phyloP scores from a whole-genome alignment of 345 rosid species.

The Aquilaria yunnanensis region DNA sequence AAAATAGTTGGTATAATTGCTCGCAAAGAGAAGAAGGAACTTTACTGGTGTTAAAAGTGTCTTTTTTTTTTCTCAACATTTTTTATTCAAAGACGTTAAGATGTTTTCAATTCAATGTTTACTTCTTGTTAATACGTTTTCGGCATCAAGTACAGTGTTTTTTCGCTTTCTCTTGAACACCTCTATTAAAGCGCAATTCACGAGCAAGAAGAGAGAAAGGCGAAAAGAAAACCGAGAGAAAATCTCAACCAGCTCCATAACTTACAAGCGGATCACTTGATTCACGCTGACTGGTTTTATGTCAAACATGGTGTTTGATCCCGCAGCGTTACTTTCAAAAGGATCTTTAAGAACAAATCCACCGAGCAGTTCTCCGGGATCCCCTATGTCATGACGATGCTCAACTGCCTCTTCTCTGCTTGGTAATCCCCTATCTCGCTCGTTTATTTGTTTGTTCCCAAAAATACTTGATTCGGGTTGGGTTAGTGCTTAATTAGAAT shows the following conservation, averaged over 20 bases:
- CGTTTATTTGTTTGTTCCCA: not conserved
- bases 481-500: not conserved
- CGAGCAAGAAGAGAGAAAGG: constrained; percentile 1
- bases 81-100: constrained; percentile 5
- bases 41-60: not conserved
- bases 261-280: not conserved
- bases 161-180: constrained; percentile 4
- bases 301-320: not conserved
- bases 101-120: not conserved
- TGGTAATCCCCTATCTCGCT: constrained; percentile 38
- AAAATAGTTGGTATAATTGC: not conserved
- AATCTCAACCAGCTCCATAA: not conserved
- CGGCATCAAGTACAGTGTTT: not conserved
- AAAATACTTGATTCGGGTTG: not conserved
- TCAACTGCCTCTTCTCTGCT: constrained; percentile 95
- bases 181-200: constrained; percentile 4
- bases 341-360: constrained; percentile 55
- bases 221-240: not conserved
- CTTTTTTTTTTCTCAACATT: not conserved
- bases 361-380: constrained; percentile 94
- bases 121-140: not conserved
- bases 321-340: constrained; percentile 78
- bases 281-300: not conserved
- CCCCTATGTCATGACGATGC: constrained; percentile 93
- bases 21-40: not conserved